Percentiles rank a stretch among this genome's conserved stretches.
These are phyloP conservation scores for Leccinum angustisporum DNA, from an alignment of 1,284 basidiomycete genomes.

Conservation along the genomic window DNA sequence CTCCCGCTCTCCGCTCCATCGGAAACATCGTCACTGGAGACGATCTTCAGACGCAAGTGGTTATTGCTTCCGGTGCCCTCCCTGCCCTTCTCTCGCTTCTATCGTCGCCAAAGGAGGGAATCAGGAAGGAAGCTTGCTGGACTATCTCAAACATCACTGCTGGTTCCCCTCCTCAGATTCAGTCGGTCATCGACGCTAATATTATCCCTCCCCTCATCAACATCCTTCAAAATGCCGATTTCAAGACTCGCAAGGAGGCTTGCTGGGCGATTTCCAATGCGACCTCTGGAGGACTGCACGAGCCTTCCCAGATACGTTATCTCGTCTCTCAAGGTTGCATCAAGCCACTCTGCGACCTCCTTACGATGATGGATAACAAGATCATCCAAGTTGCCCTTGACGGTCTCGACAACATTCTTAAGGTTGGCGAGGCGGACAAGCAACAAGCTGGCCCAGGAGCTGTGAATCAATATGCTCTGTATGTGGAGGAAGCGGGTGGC, in stretches of 20 bases:
- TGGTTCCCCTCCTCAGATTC: conserved; percentile 95
- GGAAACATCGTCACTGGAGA: conserved; percentile 99
- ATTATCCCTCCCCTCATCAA: conserved; percentile 98
- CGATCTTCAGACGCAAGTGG: conserved; percentile 97
- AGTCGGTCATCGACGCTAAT: conserved; percentile 84
- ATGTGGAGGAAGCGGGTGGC: conserved; percentile 96
- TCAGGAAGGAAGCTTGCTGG: conserved; percentile 98
- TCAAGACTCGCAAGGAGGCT: conserved; percentile 99
- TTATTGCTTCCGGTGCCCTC: conserved; percentile 95
- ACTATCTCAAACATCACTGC: conserved; percentile 99
- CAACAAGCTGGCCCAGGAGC: conserved; percentile 80
- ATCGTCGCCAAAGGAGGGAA: conserved; percentile 95
- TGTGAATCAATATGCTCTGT: conserved; percentile 91
- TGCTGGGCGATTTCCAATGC: conserved; percentile 99
- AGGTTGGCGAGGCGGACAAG: conserved; percentile 97
- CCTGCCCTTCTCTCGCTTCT: conserved; percentile 90
- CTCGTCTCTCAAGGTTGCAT: conserved; percentile 98
- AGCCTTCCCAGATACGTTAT: conserved; percentile 97
- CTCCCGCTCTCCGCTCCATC: conserved; percentile 94
- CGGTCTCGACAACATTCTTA: conserved; percentile 97
- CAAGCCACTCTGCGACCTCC: conserved; percentile 95
- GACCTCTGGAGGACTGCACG: conserved; percentile 95
- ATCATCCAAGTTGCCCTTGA: conserved; percentile 98
- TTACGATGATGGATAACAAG: conserved; percentile 99
- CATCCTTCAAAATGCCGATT: conserved; percentile 96